Base-by-base conservation (phyloP, 169 alveolate genomes). In the Eimeria sp. region DNA sequence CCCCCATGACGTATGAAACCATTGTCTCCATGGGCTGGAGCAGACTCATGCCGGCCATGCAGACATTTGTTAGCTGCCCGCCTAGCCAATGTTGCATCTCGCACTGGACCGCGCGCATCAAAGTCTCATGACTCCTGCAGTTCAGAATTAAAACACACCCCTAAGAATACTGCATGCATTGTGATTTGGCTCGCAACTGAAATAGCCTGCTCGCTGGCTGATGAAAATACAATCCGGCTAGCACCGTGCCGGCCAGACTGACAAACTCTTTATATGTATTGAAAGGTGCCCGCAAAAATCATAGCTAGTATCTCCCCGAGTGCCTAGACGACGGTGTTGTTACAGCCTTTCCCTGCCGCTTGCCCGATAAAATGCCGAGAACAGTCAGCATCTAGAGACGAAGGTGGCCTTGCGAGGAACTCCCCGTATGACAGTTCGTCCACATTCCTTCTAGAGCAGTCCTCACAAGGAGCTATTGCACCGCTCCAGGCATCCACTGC, bases 1-100 rank as follows among this genome's bases (percentile, higher is more conserved):
- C 96, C n/a, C 89, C 96, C 80, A 95, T 85, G 68, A 95, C 97
- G 62, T 89, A 95, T 56, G 97, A 95, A 30, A 95, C 91, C 97
- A 95, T 95, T 60, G 97, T 95, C 68, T 78, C 91, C 97, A 87
- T 95, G 58, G 97, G 97, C 71, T 87, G 78, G 33, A 95, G 74
- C 27, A 89, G 72, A n/a, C 95, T 89, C 95, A 95, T 77, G 72
- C 95, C 95, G 30, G 95, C 97, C 91, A 95, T 85, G 68, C 95
- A 95, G 30, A 95, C 91, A 74, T 87, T 87, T 0, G 95, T 95
- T 60, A 95, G 66, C 49, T 85, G 90, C 37, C 97, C 97, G 62
- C 97, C 97, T 27, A 95, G 85, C 74, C 83, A 91, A 58, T 95
- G 80, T 90, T 95, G 95, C 71, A 95, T 87, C 87, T 95, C 97